A percentile compares a stretch with the other conserved stretches of the same genome.
These are phyloP conservation scores for Symbiotaphrina buchneri DNA, from an alignment of 495 filamentous ascomycete species.

Conservation along the genomic window DNA sequence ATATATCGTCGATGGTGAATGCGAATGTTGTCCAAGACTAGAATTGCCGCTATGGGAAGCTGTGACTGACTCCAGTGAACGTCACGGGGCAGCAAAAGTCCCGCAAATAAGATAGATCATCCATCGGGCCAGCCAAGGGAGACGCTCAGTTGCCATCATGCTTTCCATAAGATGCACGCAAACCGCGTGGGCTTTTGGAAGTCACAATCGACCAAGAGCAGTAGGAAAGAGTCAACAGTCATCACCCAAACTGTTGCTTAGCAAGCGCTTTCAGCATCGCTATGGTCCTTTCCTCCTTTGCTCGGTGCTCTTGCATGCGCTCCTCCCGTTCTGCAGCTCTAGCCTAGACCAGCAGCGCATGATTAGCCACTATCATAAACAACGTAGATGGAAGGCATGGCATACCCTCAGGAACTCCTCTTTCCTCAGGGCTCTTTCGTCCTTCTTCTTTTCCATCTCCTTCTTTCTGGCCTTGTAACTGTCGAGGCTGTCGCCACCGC, in stretches of 20 bases:
- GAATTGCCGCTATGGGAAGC: too few species aligned
- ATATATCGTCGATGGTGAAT: too few species aligned
- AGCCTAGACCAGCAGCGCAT: slow-evolving; percentile 6
- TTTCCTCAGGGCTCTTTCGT: slow-evolving; percentile 38
- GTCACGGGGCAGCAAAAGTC: too few species aligned
- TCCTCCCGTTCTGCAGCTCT: slow-evolving; percentile 40
- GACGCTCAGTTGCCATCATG: too few species aligned
- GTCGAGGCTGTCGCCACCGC: slow-evolving; percentile 29
- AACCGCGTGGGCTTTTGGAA: too few species aligned
- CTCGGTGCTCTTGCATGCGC: slow-evolving; percentile 25
- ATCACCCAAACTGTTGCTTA: slow-evolving; percentile 10
- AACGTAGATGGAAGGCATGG: not conserved
- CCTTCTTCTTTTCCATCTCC: slow-evolving; percentile 30
- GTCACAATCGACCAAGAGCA: too few species aligned
- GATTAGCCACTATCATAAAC: not conserved
- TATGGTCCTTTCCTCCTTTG: slow-evolving; percentile 44
- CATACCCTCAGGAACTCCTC: slow-evolving; percentile 34
- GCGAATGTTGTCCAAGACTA: too few species aligned
- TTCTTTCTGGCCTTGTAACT: slow-evolving; percentile 28
- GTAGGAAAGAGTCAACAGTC: too few species aligned
- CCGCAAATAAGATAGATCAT: too few species aligned
- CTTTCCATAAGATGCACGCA: too few species aligned
- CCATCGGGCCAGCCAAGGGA: too few species aligned
- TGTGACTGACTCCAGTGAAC: too few species aligned
- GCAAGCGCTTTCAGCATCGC: slow-evolving; percentile 40